phyloP scores from a whole-genome alignment of 2,329 filamentous ascomycete species.

The Colletotrichum neosansevieriae region DNA sequence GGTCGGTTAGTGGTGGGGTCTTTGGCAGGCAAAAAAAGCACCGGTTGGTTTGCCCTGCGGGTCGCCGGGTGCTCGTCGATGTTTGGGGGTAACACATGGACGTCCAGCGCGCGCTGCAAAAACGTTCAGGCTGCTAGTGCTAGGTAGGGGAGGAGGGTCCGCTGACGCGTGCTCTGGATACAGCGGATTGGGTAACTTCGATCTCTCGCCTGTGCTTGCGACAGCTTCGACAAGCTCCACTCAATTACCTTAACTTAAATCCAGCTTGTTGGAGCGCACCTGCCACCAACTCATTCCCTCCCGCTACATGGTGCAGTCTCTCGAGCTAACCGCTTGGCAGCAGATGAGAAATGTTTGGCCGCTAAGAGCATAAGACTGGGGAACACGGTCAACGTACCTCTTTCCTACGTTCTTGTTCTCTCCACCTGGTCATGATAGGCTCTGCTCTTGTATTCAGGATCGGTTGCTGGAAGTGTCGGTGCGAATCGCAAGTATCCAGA shows the following conservation, averaged over 20 bases:
- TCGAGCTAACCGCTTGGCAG: not conserved
- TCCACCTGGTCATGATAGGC: too few species aligned
- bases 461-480: too few species aligned
- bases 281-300: not conserved
- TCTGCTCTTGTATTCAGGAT: too few species aligned
- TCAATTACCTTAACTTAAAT: conserved; percentile 19
- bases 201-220: conserved; percentile 1
- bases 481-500: too few species aligned
- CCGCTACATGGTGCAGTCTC: not conserved
- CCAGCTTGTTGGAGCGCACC: conserved; percentile 28
- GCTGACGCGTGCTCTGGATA: conserved; percentile 21
- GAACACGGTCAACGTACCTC: too few species aligned
- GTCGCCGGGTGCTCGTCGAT: conserved; percentile 5
- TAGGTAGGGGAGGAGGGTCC: conserved; percentile 9
- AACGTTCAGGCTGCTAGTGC: not conserved
- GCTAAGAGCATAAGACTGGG: not conserved
- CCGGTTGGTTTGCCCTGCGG: conserved; percentile 23
- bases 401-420: too few species aligned
- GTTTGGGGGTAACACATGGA: conserved; percentile 18
- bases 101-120: not conserved
- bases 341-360: not conserved
- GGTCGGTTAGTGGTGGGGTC: conserved; percentile 40
- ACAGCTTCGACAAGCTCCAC: conserved; percentile 1
- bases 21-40: conserved; percentile 8
- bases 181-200: conserved; percentile 20